These are phyloP conservation scores for Thalassiosira hispida DNA, from an alignment of 352 stramenopile genomes.

Conservation along the genomic window DNA sequence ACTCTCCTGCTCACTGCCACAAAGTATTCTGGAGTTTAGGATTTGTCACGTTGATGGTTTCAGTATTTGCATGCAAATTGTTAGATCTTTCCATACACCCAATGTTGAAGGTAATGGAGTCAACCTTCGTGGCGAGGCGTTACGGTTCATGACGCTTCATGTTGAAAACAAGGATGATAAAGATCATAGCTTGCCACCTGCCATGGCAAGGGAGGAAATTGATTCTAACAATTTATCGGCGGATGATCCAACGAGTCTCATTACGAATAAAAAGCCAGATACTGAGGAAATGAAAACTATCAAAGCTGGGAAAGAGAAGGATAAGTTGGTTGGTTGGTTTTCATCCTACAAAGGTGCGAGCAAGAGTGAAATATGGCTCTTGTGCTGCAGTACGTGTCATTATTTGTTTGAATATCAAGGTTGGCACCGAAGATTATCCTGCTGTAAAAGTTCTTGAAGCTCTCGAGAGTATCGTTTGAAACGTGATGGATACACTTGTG, in stretches of 20 bases:
- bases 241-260: background rate
- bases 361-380: background rate
- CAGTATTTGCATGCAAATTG: constrained; percentile 3
- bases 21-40: constrained; percentile 15
- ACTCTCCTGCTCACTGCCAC: constrained; percentile 4
- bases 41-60: constrained; percentile 9
- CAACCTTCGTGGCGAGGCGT: constrained; percentile 4
- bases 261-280: constrained; percentile 11
- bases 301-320: background rate
- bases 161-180: background rate
- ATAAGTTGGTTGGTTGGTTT: background rate
- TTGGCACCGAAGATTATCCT: background rate
- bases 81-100: background rate
- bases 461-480: background rate
- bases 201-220: background rate
- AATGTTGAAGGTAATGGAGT: constrained; percentile 1
- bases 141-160: constrained; percentile 1
- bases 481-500: constrained; percentile 1
- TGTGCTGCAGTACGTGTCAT: background rate
- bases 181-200: constrained; percentile 7
- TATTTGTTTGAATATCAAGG: background rate
- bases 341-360: background rate
- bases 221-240: background rate
- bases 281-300: constrained; percentile 6
- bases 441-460: background rate